Percentiles rank a stretch among this genome's conserved stretches.
These are phyloP conservation scores for Acer yangbiense DNA, from an alignment of 345 rosid genomes.

Conservation along the genomic window DNA sequence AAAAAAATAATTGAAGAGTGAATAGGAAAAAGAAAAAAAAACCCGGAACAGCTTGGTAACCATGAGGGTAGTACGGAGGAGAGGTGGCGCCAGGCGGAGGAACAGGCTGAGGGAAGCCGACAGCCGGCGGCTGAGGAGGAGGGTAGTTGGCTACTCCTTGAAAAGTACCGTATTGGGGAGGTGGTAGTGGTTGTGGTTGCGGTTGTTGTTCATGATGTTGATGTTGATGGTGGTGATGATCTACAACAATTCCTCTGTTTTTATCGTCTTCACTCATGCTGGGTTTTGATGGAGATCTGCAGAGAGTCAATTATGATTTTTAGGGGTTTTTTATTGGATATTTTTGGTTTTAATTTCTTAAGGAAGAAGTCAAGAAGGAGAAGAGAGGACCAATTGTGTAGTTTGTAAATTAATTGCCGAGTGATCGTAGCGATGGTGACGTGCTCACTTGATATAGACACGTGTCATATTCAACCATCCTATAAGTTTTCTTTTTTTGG, in stretches of 20 bases:
- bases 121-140: conserved; percentile 58
- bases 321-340: too few relatives aligned
- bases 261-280: conserved; percentile 41
- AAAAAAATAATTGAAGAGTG: background rate
- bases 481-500: too few relatives aligned
- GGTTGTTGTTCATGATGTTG: conserved; percentile 8
- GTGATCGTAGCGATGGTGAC: too few relatives aligned
- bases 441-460: too few relatives aligned
- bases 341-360: too few relatives aligned
- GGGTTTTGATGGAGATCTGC: too few relatives aligned
- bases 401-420: too few relatives aligned
- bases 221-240: conserved; percentile 29
- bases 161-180: conserved; percentile 81
- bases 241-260: conserved; percentile 36
- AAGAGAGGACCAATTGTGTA: too few relatives aligned
- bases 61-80: conserved; percentile 57
- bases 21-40: background rate
- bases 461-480: too few relatives aligned
- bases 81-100: conserved; percentile 70
- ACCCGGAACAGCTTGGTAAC: conserved; percentile 83
- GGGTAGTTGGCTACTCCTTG: conserved; percentile 94
- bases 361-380: too few relatives aligned
- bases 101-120: conserved; percentile 86
- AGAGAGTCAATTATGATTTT: too few relatives aligned
- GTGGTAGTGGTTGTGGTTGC: conserved; percentile 2